Evolutionary conservation across 768 basidiomycete genomes (phyloP).

Genomic region (Leccinum arenicola): DNA sequence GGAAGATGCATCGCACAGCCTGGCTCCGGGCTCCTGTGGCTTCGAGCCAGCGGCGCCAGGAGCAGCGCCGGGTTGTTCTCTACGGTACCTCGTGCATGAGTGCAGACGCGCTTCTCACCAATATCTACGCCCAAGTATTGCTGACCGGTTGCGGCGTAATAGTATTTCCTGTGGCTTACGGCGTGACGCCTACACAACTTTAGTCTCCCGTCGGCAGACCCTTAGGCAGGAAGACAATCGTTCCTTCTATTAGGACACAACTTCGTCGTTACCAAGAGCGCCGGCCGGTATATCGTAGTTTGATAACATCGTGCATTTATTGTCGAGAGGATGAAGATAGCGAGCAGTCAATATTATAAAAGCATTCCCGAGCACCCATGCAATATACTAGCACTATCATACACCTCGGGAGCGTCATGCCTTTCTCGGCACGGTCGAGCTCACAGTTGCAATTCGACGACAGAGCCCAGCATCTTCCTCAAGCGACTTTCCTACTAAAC

Average conservation of each 20-base stretch:
- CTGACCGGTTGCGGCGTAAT: too few species aligned
- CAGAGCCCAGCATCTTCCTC: constrained; percentile 6
- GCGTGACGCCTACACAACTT: background rate
- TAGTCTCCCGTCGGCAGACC: too few species aligned
- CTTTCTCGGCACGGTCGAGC: background rate
- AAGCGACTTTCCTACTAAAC: constrained; percentile 15
- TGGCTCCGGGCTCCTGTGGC: background rate
- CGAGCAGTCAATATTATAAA: background rate
- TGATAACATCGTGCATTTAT: background rate
- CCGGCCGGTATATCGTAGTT: background rate
- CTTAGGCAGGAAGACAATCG: too few species aligned
- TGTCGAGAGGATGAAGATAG: background rate
- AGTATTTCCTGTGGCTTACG: background rate
- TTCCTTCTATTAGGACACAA: background rate
- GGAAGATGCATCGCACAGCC: background rate
- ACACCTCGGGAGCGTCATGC: background rate
- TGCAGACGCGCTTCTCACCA: background rate
- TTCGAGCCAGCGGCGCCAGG: background rate
- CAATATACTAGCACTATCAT: background rate
- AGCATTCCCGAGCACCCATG: background rate
- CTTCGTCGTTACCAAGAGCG: background rate
- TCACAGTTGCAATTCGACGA: constrained; percentile 19
- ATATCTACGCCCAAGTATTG: too few species aligned
- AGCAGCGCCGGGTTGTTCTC: background rate
- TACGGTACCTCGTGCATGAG: background rate